These are phyloP conservation scores for Acacia crassicarpa DNA, from an alignment of 306 rosid species.

Conservation along the genomic window DNA sequence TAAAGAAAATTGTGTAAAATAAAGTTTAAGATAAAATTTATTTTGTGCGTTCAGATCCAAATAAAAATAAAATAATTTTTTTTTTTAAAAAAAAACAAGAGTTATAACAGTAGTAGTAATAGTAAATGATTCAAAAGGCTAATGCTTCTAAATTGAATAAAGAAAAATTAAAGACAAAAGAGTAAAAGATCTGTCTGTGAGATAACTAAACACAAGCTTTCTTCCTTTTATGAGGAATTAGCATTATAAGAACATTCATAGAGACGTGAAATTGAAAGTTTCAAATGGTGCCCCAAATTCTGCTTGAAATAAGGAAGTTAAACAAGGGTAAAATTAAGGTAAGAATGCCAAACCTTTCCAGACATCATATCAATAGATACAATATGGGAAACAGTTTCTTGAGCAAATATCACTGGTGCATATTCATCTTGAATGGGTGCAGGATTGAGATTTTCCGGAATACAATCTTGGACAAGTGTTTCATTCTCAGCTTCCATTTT, in stretches of 20 bases:
- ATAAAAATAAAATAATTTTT: no score
- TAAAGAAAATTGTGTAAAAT: background rate
- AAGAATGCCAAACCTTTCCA: slow-evolving; percentile 73
- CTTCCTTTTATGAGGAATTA: background rate
- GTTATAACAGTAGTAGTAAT: background rate
- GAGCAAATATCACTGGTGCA: slow-evolving; percentile 98
- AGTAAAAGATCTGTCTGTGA: background rate
- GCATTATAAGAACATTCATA: background rate
- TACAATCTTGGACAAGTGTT: slow-evolving; percentile 86
- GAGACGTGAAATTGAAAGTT: background rate
- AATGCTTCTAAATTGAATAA: slow-evolving; percentile 4
- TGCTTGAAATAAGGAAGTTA: background rate
- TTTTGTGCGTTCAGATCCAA: background rate
- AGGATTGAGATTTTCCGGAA: slow-evolving; percentile 84
- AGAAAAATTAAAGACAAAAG: background rate
- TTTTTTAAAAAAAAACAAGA: background rate
- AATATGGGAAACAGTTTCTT: slow-evolving; percentile 97
- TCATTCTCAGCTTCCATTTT: slow-evolving; percentile 92
- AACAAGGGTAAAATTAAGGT: background rate
- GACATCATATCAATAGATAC: slow-evolving; percentile 99
- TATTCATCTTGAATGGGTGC: slow-evolving; percentile 97
- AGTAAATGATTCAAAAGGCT: slow-evolving; percentile 7
- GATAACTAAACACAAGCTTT: slow-evolving; percentile 22
- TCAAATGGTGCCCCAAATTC: slow-evolving; percentile 9
- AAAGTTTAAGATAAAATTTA: background rate